Percentiles rank a stretch among this genome's conserved stretches.
Conservation (phyloP, 257 asterid species). For the Phtheirospermum japonicum region DNA sequence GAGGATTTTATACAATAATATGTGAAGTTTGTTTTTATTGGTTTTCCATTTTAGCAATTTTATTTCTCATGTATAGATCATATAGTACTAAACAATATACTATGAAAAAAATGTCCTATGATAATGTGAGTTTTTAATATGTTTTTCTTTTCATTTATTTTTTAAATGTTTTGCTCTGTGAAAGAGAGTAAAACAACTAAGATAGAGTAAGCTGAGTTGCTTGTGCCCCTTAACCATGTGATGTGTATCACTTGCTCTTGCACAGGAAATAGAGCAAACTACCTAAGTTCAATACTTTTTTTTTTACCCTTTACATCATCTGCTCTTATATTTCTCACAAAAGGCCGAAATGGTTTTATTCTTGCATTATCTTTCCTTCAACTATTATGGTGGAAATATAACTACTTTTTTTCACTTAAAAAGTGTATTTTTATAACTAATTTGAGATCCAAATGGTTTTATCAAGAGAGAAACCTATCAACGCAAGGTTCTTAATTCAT, state of each 20-base stretch:
- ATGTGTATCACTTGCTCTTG: background rate
- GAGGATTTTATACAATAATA: background rate
- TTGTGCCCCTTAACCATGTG: background rate
- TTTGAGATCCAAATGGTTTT: too few species aligned
- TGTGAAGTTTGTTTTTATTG: background rate
- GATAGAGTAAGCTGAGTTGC: background rate
- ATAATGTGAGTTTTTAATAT: background rate
- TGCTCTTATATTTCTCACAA: background rate
- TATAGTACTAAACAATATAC: background rate
- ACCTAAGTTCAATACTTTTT: background rate
- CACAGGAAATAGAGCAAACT: background rate
- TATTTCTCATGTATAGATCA: background rate
- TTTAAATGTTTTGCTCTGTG: background rate
- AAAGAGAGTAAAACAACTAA: background rate
- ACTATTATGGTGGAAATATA: background rate
- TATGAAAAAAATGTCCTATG: too few species aligned
- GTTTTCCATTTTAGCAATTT: constrained; percentile 7
- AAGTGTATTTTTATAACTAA: too few species aligned
- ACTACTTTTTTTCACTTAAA: too few species aligned
- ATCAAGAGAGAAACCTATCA: too few species aligned
- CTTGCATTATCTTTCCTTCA: background rate
- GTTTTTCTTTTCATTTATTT: background rate
- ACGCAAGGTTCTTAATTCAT: too few species aligned
- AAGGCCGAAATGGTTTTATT: background rate
- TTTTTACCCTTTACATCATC: background rate